These are phyloP conservation scores for Boletus edulis DNA, from an alignment of 768 basidiomycete genomes.

Conservation along the genomic window DNA sequence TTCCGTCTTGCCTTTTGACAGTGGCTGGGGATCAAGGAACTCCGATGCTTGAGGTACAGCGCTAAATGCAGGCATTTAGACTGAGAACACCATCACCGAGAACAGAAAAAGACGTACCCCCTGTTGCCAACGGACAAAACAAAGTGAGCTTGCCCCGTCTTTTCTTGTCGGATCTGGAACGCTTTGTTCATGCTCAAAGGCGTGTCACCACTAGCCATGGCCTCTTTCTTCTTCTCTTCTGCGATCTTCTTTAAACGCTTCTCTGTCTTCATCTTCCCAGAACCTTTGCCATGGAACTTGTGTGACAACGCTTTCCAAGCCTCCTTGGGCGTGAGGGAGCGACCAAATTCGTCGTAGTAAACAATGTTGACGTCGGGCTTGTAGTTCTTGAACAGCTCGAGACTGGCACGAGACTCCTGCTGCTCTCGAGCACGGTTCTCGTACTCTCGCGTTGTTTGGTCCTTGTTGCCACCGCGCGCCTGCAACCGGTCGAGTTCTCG, in stretches of 20 bases:
- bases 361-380: constrained; percentile 96
- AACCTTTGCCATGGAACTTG: constrained; percentile 97
- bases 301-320: constrained; percentile 98
- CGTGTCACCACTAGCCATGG: constrained; percentile 95
- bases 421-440: constrained; percentile 92
- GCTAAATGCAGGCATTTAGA: constrained; percentile 38
- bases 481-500: constrained; percentile 79
- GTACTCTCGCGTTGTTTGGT: constrained; percentile 92
- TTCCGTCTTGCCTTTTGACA: constrained; percentile 82
- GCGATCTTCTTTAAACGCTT: constrained; percentile 95
- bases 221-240: constrained; percentile 93
- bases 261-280: constrained; percentile 96
- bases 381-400: constrained; percentile 88
- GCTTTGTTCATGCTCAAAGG: constrained; percentile 93
- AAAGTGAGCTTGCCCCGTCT: constrained; percentile 95
- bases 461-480: constrained; percentile 77
- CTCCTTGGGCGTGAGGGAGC: constrained; percentile 86
- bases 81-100: not conserved
- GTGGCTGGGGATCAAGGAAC: constrained; percentile 76
- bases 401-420: constrained; percentile 77
- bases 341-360: constrained; percentile 95
- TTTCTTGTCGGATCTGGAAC: constrained; percentile 91
- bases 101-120: constrained; percentile 52
- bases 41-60: constrained; percentile 85
- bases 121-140: constrained; percentile 91